Base-by-base conservation (phyloP, 108 stramenopile genomes). In the Chaetoceros tenuissimus region DNA sequence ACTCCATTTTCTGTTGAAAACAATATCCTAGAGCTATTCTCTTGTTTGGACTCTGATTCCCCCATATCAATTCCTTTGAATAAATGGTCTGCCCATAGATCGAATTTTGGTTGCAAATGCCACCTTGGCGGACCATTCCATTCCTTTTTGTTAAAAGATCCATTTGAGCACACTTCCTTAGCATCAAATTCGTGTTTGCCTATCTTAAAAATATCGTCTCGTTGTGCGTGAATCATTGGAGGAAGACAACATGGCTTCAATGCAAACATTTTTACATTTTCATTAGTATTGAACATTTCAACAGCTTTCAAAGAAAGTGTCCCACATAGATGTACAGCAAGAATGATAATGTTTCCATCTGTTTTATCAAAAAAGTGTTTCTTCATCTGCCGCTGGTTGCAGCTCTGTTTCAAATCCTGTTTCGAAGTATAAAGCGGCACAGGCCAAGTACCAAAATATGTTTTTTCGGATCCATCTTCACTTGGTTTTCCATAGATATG, bases 231-330 rank as follows among this genome's bases (percentile, higher is more conserved):
- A 29, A 79, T 58, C 68, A 79, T 77, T 2, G 66, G 64, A 23
- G 81, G 81, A 27, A 83, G 59, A 62, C 81, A 83, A 53, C 81
- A 83, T 44, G 81, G 81, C 55, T 83, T 83, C n/a, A 83, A 30
- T 10, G 63, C 69, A 23, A 83, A 54, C 22, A 78, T 79, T 30
- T 48, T 28, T 19, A 70, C 51, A 2, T 50, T 21, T 19, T 62
- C 60, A 54, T 79, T 67, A 17, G 62, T 44, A 63, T 83, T 83
- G 75, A 79, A 83, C 24, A 83, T 20, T 29, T 83, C 70, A 1
- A 83, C 60, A 16, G 81, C 81, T 43, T 66, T 69, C 5, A 83
- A 31, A 47, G 69, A 72, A 16, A 83, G 61, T 26, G 73, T 83
- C 1, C 81, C 81, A 61, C 81, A 83, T 28, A 83, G 57, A 63